Evolutionary conservation across 2,329 filamentous ascomycete species (phyloP).

Genomic region (Cercospora sp.): DNA sequence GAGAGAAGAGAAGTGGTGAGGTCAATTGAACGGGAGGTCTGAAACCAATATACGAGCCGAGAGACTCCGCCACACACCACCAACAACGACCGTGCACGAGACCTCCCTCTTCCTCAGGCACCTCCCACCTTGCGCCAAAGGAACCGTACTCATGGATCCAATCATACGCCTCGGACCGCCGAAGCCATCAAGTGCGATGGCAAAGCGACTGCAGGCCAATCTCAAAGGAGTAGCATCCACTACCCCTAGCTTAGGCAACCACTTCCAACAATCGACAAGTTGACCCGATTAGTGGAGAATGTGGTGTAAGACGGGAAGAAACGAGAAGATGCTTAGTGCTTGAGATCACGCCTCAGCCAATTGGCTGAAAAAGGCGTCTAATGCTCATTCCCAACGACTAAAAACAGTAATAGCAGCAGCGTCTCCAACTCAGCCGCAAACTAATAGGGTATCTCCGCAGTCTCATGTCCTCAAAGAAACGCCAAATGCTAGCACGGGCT

Average conservation of each 20-base stretch:
- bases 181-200: background rate
- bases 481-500: slow-evolving; percentile 3
- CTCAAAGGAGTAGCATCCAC: background rate
- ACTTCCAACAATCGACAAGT: background rate
- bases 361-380: background rate
- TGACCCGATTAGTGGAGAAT: background rate
- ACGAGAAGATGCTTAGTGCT: background rate
- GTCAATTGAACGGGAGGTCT: background rate
- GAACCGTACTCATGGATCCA: background rate
- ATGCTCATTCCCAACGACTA: background rate
- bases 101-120: background rate
- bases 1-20: background rate
- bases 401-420: background rate
- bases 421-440: background rate
- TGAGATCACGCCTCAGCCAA: background rate
- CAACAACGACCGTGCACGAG: background rate
- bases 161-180: background rate
- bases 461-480: slow-evolving; percentile 26
- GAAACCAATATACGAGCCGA: slow-evolving; percentile 11
- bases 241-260: slow-evolving; percentile 3
- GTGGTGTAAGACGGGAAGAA: slow-evolving; percentile 1
- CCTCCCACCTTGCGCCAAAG: background rate
- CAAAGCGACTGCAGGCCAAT: slow-evolving; percentile 1
- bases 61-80: slow-evolving; percentile 10
- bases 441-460: slow-evolving; percentile 22